Percentiles rank a stretch among this genome's conserved stretches.
These are phyloP conservation scores for Aspergillus aculeatinus DNA, from an alignment of 2,329 filamentous ascomycete species.

Conservation along the genomic window DNA sequence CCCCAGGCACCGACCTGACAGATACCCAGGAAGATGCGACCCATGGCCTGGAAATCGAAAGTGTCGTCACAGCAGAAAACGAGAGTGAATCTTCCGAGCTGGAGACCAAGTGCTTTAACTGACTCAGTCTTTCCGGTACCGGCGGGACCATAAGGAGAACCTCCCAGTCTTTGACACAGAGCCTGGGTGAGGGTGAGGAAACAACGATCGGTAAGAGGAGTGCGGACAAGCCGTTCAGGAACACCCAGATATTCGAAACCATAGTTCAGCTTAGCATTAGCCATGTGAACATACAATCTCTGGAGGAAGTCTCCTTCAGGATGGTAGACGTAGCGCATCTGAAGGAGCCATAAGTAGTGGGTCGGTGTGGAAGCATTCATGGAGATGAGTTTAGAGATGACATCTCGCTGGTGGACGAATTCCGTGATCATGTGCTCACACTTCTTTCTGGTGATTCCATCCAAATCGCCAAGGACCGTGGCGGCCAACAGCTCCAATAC, in stretches of 20 bases:
- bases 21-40: conserved; percentile 97
- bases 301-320: conserved; percentile 77
- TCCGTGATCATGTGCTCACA: conserved; percentile 99
- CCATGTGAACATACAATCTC: conserved; percentile 90
- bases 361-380: conserved; percentile 70
- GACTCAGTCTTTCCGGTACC: conserved; percentile 99
- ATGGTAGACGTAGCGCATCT: conserved; percentile 94
- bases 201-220: conserved; percentile 94
- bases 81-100: conserved; percentile 94
- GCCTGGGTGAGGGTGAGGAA: conserved; percentile 98
- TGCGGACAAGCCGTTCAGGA: conserved; percentile 91
- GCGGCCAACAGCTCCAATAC: conserved; percentile 82
- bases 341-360: conserved; percentile 89
- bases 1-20: conserved; percentile 99
- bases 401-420: conserved; percentile 95
- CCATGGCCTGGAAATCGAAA: conserved; percentile 99
- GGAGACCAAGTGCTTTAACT: conserved; percentile 94
- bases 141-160: conserved; percentile 94
- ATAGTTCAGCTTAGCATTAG: conserved; percentile 91
- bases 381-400: conserved; percentile 80
- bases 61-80: conserved; percentile 99
- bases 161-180: conserved; percentile 88
- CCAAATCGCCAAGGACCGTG: conserved; percentile 85
- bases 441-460: conserved; percentile 85
- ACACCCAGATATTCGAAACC: conserved; percentile 98